phyloP scores from a whole-genome alignment of 495 filamentous ascomycete species.

The Parmelia sp. region DNA sequence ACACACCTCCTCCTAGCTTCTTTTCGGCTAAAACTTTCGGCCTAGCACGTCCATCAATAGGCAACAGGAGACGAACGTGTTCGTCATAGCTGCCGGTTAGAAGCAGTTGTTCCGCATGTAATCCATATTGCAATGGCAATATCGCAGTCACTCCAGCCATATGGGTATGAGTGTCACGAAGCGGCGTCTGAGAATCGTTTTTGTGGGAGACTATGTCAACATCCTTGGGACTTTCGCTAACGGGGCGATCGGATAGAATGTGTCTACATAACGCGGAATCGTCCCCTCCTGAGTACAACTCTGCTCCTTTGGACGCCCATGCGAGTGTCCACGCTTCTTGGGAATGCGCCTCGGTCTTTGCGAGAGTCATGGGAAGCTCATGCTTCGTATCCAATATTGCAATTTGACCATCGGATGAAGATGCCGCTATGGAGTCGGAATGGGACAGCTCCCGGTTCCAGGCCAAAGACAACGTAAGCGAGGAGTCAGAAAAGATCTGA shows the following conservation, averaged over 20 bases:
- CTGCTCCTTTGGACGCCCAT: conserved; percentile 34
- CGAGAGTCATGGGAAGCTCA: not conserved
- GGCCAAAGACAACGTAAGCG: conserved; percentile 62
- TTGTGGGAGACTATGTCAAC: conserved; percentile 2
- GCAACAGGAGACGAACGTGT: conserved; percentile 60
- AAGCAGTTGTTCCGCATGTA: conserved; percentile 45
- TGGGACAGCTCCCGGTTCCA: conserved; percentile 29
- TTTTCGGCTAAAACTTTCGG: conserved; percentile 52
- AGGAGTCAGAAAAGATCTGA: conserved; percentile 40
- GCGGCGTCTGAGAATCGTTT: conserved; percentile 30
- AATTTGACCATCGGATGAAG: conserved; percentile 61
- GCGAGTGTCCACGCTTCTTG: conserved; percentile 65
- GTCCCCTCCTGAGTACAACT: conserved; percentile 63
- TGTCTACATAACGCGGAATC: conserved; percentile 40
- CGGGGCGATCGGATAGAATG: not conserved
- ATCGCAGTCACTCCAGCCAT: conserved; percentile 85
- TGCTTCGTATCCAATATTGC: conserved; percentile 39
- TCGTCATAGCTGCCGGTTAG: conserved; percentile 95
- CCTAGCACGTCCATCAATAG: conserved; percentile 26
- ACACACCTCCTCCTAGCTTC: conserved; percentile 79
- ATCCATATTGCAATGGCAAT: conserved; percentile 44
- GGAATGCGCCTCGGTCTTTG: conserved; percentile 31
- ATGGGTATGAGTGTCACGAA: conserved; percentile 50
- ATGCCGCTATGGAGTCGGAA: conserved; percentile 46
- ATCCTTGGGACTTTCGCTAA: not conserved